Percentiles rank a stretch among this genome's conserved stretches.
phyloP scores from a whole-genome alignment of 2,329 filamentous ascomycete species.

The Arthrinium puccinioides region DNA sequence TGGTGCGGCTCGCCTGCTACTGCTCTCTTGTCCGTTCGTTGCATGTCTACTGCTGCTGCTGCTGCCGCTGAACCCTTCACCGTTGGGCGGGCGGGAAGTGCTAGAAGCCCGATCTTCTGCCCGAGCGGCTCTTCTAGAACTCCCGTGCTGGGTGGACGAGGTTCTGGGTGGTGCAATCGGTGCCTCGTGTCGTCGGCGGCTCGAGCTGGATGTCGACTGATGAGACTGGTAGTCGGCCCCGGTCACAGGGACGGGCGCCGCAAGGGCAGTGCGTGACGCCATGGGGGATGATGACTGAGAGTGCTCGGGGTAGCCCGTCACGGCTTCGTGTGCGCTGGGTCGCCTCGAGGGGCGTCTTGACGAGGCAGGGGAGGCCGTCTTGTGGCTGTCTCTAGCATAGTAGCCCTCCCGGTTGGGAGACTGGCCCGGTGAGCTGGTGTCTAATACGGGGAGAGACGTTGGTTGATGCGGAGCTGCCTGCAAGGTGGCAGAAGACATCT shows the following conservation, averaged over 20 bases:
- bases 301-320: conserved; percentile 24
- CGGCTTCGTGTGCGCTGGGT: conserved; percentile 41
- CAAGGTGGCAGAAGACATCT: conserved; percentile 58
- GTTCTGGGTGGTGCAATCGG: conserved; percentile 74
- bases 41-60: conserved; percentile 25
- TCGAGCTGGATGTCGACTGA: conserved; percentile 29
- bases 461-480: conserved; percentile 52
- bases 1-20: conserved; percentile 26
- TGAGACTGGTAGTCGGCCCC: conserved; percentile 31
- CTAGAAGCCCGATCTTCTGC: conserved; percentile 35
- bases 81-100: conserved; percentile 30
- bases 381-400: conserved; percentile 43
- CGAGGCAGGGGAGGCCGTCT: conserved; percentile 37
- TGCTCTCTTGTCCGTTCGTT: conserved; percentile 25
- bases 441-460: conserved; percentile 35
- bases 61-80: too few relatives aligned
- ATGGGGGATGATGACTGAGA: conserved; percentile 32
- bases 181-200: conserved; percentile 54
- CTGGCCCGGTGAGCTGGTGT: conserved; percentile 43
- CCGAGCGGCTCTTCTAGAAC: conserved; percentile 36
- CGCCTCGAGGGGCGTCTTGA: conserved; percentile 48
- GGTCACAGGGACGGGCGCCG: conserved; percentile 31
- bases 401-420: conserved; percentile 49
- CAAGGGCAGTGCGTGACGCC: conserved; percentile 38
- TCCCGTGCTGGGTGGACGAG: conserved; percentile 62